Evolutionary conservation across 75 land plant species (phyloP), one percentile per base, ranked within the genome.

Genomic region (Pinus taeda): DNA sequence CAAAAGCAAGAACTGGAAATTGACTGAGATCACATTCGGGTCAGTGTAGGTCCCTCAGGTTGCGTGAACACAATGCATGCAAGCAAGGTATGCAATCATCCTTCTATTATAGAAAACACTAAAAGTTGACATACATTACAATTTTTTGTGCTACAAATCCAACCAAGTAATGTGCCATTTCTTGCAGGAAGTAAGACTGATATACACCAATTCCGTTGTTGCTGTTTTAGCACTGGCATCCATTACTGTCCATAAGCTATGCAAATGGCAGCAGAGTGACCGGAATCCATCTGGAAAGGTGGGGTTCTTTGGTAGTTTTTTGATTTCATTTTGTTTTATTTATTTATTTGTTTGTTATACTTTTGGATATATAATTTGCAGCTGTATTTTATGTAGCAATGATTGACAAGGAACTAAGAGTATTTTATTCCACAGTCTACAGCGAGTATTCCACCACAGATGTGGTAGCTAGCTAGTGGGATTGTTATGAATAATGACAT

Each of bases 251-350:
- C 93, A 91, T 78, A 86, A 88, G 76, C 84, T 91, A 36, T 91
- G 89, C 87, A 89, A 87, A 83, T 91, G 93, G 93, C 89, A 74
- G 37, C 80, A 86, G 64, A 87, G 62, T 82, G 93, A 89, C 11
- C 67, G 87, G 12, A 89, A 86, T 81, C 3, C 74, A 26, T 21
- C 79, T 57, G 81, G 72, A 24, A 89, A 85, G 89, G 91, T 87
- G 45, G 6, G 45, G 45, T 42, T 42, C 5, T 42, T 42, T 42
- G 6, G 45, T 6, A 42, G 6, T 42, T 5, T 5, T 42, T 42
- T 0, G 5, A n/a, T n/a, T n/a, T n/a, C n/a, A n/a, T n/a, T n/a
- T n/a, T n/a, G n/a, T n/a, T n/a, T n/a, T n/a, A 0, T 42, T 33
- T 33, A 33, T 33, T 26, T 33, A 33, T 33, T 1, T 1, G 2